These are phyloP conservation scores for Talaromyces sp. DNA, from an alignment of 2,329 filamentous ascomycete species.

Conservation along the genomic window DNA sequence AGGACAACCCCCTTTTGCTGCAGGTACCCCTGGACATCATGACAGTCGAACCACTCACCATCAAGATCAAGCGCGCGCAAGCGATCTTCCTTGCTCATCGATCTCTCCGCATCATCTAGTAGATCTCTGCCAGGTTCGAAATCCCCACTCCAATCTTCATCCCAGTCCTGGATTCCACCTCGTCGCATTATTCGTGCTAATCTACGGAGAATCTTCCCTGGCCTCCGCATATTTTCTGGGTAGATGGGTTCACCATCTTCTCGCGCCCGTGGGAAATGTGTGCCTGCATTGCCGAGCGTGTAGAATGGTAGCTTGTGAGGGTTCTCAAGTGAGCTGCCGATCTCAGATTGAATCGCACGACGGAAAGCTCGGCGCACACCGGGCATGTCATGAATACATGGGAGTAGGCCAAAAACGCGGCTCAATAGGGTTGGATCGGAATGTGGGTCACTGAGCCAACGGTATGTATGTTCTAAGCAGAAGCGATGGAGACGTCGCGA, in stretches of 20 bases:
- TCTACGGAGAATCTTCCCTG: slow-evolving; percentile 26
- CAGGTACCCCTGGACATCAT: slow-evolving; percentile 77
- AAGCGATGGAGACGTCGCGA: slow-evolving; percentile 71
- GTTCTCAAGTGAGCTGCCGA: slow-evolving; percentile 23
- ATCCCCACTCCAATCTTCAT: slow-evolving; percentile 28
- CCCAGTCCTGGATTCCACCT: slow-evolving; percentile 26
- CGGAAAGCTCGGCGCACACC: slow-evolving; percentile 19
- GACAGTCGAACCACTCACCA: slow-evolving; percentile 74
- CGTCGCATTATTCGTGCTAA: slow-evolving; percentile 20
- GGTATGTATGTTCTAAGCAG: slow-evolving; percentile 65
- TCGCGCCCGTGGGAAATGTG: slow-evolving; percentile 58
- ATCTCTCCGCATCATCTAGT: slow-evolving; percentile 5
- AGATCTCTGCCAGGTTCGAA: slow-evolving; percentile 6
- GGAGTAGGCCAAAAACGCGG: slow-evolving; percentile 31
- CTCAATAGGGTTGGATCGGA: slow-evolving; percentile 18
- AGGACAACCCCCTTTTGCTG: slow-evolving; percentile 33
- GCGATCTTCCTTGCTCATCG: slow-evolving; percentile 29
- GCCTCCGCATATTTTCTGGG: slow-evolving; percentile 33
- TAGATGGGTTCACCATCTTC: slow-evolving; percentile 39
- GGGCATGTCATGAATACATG: slow-evolving; percentile 27
- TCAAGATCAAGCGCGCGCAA: slow-evolving; percentile 61
- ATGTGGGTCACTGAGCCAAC: slow-evolving; percentile 52
- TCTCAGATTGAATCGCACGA: slow-evolving; percentile 21
- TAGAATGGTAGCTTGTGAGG: slow-evolving; percentile 28
- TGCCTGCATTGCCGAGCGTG: slow-evolving; percentile 66